Evolutionary conservation across 1,284 basidiomycete species (phyloP), one percentile per base, ranked within the genome.

Genomic region (Ustilago sp.): DNA sequence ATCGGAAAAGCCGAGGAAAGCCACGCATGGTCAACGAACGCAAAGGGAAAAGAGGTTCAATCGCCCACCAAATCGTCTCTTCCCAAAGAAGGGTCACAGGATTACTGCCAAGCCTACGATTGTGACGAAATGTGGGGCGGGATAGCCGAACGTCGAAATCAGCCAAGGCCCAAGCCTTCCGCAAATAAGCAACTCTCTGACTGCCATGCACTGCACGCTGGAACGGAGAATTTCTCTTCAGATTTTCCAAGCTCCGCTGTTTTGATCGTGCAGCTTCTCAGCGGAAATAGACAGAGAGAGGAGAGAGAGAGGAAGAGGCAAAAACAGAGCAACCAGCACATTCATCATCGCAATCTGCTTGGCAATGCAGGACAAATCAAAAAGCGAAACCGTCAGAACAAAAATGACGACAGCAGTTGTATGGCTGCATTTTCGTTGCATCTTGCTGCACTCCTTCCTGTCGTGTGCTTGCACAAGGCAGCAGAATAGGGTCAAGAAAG

Each of bases 141-240:
- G 47, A 57, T 3, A 57, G 41, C 55, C 55, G 39, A 45, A 45
- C 43, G 7, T 43, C 19, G 36, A 56, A 17, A 8, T 31, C 28
- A 32, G 56, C 19, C 41, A 58, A 58, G 38, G 43, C 38, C n/a
- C 41, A 58, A 15, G 36, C 15, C 35, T 28, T 28, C 23, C 23
- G 23, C 23, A 28, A 34, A 32, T 13, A 52, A 15, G 51, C 15
- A 17, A 12, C 17, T n/a, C 19, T 36, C 35, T 38, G 19, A 47
- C 41, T 31, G 60, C 31, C n/a, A 28, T 50, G 15, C 23, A 11
- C n/a, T 11, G 58, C 48, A 51, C 41, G 61, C 35, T 39, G 51
- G 54, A 36, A 64, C 62, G 62, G 55, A 64, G 62, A 64, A 51
- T 57, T 63, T 39, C 28, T 52, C 8, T 53, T 11, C 12, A 31